Percentiles rank a stretch among this genome's conserved stretches.
Evolutionary conservation across 495 filamentous ascomycete genomes (phyloP).

Genomic region (Penicillium ochrochloron): DNA sequence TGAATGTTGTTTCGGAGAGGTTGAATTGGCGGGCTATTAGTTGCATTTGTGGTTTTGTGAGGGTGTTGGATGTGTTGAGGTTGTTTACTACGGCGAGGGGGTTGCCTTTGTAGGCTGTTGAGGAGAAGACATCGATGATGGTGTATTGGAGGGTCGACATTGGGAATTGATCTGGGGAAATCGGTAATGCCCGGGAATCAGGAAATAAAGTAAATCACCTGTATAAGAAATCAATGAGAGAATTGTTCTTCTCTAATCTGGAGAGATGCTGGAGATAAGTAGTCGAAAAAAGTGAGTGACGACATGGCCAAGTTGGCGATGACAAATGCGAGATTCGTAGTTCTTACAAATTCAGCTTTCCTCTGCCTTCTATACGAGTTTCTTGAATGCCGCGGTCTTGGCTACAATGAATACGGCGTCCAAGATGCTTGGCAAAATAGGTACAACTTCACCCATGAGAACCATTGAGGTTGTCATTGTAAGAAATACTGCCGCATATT

Average conservation of each 20-base stretch:
- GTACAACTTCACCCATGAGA: background rate
- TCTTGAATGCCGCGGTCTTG: background rate
- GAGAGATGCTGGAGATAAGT: background rate
- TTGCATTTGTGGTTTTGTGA: constrained; percentile 26
- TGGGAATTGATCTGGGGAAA: background rate
- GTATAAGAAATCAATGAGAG: background rate
- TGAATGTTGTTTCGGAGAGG: constrained; percentile 31
- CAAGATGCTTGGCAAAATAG: background rate
- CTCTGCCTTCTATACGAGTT: background rate
- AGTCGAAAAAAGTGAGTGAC: background rate
- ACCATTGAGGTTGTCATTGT: too few relatives aligned
- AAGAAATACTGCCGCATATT: too few relatives aligned
- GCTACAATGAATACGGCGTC: background rate
- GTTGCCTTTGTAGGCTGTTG: constrained; percentile 4
- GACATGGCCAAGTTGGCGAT: background rate
- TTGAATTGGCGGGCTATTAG: constrained; percentile 30
- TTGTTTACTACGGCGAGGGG: constrained; percentile 18
- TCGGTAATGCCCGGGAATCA: too few relatives aligned
- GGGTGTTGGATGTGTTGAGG: constrained; percentile 11
- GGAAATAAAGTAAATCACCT: too few relatives aligned
- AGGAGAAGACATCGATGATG: constrained; percentile 1
- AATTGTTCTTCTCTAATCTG: background rate
- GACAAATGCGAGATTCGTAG: constrained; percentile 1
- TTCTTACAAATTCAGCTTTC: background rate
- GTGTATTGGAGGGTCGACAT: background rate